Conservation (phyloP, 768 basidiomycete genomes). For the Suillus fuscotomentosus region DNA sequence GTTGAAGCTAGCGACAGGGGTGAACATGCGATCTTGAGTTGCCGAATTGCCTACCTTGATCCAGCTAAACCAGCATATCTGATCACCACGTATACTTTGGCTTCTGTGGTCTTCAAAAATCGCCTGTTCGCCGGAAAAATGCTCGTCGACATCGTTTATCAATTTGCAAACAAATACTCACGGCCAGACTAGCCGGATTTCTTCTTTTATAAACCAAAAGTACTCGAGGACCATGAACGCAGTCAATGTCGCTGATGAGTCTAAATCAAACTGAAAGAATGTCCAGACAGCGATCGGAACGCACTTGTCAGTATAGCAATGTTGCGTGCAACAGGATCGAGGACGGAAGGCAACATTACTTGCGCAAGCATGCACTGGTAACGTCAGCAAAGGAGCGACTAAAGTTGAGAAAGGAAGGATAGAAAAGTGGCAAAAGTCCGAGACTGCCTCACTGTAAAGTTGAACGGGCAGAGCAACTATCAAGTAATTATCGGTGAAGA, state of each 20-base stretch:
- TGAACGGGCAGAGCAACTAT: neutral
- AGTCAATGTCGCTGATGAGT: constrained; percentile 9
- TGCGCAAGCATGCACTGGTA: neutral
- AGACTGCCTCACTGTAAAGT: neutral
- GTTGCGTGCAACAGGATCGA: neutral
- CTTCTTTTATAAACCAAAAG: constrained; percentile 12
- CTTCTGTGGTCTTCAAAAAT: neutral
- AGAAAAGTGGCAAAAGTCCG: neutral
- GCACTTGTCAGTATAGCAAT: neutral
- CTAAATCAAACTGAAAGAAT: neutral
- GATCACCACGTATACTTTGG: constrained; percentile 11
- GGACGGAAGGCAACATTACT: neutral
- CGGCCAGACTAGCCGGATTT: constrained; percentile 20
- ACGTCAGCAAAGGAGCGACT: neutral
- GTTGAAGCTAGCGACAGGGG: constrained; percentile 15
- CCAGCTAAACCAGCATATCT: constrained; percentile 17
- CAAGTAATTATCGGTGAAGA: neutral
- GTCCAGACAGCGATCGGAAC: neutral
- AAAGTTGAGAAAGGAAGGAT: neutral
- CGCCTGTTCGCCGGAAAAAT: neutral
- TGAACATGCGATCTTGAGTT: neutral
- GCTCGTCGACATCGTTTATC: neutral
- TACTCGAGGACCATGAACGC: constrained; percentile 19
- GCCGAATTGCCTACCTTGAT: constrained; percentile 15
- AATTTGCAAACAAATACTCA: constrained; percentile 8